Conservation (phyloP, 1,139 yeast genomes). For the Saccharomycopsis hybrid region DNA sequence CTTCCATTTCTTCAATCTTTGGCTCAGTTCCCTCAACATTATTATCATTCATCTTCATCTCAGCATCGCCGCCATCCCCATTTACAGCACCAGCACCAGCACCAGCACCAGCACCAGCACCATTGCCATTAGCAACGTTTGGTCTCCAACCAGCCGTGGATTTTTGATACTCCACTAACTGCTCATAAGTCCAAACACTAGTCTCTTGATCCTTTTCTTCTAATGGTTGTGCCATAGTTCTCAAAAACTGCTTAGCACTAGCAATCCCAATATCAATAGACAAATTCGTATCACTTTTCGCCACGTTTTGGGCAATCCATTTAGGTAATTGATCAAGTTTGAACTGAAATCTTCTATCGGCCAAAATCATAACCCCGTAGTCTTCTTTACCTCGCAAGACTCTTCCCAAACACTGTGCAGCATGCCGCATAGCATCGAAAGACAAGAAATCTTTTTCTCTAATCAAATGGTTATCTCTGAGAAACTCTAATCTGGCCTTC, state of each 20-base stretch:
- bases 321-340: constrained; percentile 87
- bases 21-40: constrained; percentile 2
- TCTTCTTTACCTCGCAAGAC: constrained; percentile 97
- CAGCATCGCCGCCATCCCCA: too few relatives aligned
- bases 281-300: constrained; percentile 84
- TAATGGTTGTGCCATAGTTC: constrained; percentile 92
- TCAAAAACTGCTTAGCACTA: constrained; percentile 81
- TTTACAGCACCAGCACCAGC: too few relatives aligned
- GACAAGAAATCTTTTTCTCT: constrained; percentile 91
- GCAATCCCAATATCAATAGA: constrained; percentile 98
- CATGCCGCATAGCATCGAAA: constrained; percentile 99
- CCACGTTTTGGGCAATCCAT: constrained; percentile 92
- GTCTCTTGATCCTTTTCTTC: constrained; percentile 88
- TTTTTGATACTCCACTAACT: constrained; percentile 55
- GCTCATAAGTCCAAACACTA: constrained; percentile 83
- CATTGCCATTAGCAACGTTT: too few relatives aligned
- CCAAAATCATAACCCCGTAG: constrained; percentile 96
- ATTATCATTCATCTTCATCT: neutral
- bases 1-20: constrained; percentile 14
- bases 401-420: constrained; percentile 97
- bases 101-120: neutral
- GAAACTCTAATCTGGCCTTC: constrained; percentile 88
- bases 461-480: constrained; percentile 88
- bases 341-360: constrained; percentile 85
- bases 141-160: too few relatives aligned